These are phyloP conservation scores for Sclerotinia minor DNA, from an alignment of 2,329 filamentous ascomycete genomes.

Conservation along the genomic window DNA sequence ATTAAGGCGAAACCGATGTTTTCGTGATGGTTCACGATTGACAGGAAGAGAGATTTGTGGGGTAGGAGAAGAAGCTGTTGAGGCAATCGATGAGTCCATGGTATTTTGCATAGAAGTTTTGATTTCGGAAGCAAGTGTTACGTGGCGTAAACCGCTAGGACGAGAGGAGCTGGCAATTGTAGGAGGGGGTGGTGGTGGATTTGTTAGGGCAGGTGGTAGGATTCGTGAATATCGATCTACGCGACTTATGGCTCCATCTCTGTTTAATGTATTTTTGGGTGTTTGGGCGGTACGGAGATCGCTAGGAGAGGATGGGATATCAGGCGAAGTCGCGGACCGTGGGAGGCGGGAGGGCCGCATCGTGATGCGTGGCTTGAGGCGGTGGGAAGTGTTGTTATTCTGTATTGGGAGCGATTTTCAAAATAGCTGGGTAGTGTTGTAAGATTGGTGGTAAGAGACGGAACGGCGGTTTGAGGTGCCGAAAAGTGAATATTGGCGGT, in stretches of 20 bases:
- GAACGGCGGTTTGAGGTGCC: neutral
- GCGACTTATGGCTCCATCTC: slow-evolving; percentile 13
- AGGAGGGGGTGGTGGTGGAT: neutral
- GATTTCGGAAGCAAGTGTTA: neutral
- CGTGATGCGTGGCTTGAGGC: neutral
- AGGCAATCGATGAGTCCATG: neutral
- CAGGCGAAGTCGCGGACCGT: neutral
- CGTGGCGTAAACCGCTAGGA: neutral
- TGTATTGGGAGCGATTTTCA: fast-evolving
- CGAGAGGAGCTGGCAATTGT: neutral
- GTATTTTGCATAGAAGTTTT: neutral
- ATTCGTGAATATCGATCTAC: neutral
- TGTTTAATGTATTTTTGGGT: neutral
- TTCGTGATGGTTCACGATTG: neutral
- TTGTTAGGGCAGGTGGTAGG: neutral
- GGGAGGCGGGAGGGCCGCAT: neutral
- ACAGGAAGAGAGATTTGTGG: neutral
- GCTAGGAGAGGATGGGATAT: neutral
- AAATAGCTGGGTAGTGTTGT: neutral
- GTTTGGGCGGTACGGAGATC: fast-evolving
- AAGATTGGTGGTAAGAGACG: neutral
- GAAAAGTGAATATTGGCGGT: neutral
- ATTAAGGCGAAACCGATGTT: neutral
- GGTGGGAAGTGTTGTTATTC: too few species aligned
- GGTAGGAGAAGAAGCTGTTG: neutral